Evolutionary conservation across 2,329 filamentous ascomycete genomes (phyloP).

Genomic region (Colletotrichum kahawae): DNA sequence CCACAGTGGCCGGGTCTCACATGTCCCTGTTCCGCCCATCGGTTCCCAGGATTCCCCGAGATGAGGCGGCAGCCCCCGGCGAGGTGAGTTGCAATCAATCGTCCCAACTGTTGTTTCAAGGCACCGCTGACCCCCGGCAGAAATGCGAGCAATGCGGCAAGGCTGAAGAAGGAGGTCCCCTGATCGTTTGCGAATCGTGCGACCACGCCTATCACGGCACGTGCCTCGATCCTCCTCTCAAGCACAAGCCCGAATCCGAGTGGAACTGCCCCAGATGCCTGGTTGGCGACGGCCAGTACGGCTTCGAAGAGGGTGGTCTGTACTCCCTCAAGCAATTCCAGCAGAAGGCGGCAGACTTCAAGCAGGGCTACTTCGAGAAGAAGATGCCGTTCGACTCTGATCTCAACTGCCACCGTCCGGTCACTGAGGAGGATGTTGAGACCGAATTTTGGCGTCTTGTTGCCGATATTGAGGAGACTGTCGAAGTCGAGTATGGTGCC

Average conservation of each 20-base stretch:
- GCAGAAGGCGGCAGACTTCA: slow-evolving; percentile 94
- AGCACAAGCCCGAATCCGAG: slow-evolving; percentile 78
- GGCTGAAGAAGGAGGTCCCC: slow-evolving; percentile 71
- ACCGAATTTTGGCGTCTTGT: slow-evolving; percentile 96
- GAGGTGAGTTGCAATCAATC: slow-evolving; percentile 39
- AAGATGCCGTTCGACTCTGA: slow-evolving; percentile 89
- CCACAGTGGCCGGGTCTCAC: slow-evolving; percentile 93
- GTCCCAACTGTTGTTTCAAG: neutral
- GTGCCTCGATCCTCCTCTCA: slow-evolving; percentile 87
- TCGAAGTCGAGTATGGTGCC: slow-evolving; percentile 97
- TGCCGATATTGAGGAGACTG: slow-evolving; percentile 90
- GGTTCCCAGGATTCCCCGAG: slow-evolving; percentile 68
- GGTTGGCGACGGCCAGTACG: slow-evolving; percentile 95
- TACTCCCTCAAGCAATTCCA: slow-evolving; percentile 97
- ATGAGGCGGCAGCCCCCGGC: slow-evolving; percentile 50
- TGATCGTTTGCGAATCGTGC: slow-evolving; percentile 89
- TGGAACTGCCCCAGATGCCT: slow-evolving; percentile 97
- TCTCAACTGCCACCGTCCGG: slow-evolving; percentile 78
- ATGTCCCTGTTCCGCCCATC: slow-evolving; percentile 93
- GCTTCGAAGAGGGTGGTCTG: slow-evolving; percentile 94
- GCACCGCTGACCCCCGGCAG: slow-evolving; percentile 42
- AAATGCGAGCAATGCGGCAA: slow-evolving; percentile 89
- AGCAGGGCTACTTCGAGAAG: slow-evolving; percentile 88
- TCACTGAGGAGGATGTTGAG: slow-evolving; percentile 95
- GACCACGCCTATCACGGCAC: slow-evolving; percentile 85